Percentiles rank a stretch among this genome's conserved stretches.
phyloP scores from a whole-genome alignment of 768 basidiomycete genomes.

The Leccinellum luteum region DNA sequence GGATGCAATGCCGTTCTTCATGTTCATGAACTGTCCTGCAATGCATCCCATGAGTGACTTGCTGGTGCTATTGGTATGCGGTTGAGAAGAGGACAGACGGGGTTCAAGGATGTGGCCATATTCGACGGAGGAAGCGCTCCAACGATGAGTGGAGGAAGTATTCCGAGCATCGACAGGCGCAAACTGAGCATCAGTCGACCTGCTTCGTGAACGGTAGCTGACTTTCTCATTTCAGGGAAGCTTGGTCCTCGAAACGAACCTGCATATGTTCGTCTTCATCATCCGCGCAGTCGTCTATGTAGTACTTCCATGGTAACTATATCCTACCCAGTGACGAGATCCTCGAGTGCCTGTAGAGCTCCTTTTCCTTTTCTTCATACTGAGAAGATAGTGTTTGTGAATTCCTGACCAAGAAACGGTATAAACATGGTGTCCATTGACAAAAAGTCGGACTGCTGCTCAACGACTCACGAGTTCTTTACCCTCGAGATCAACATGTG shows the following conservation, averaged over 20 bases:
- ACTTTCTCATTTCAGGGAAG: constrained; percentile 32
- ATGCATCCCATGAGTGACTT: neutral
- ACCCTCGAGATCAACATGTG: too few species aligned
- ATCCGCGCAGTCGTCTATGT: constrained; percentile 38
- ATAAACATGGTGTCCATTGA: neutral
- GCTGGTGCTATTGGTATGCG: neutral
- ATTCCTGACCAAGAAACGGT: neutral
- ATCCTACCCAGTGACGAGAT: neutral
- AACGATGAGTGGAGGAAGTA: constrained; percentile 11
- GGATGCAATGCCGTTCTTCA: too few species aligned
- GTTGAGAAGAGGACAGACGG: constrained; percentile 7
- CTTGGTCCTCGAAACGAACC: constrained; percentile 26
- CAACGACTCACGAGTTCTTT: too few species aligned
- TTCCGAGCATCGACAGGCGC: constrained; percentile 8
- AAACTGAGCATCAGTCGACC: constrained; percentile 10
- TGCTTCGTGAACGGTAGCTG: constrained; percentile 23
- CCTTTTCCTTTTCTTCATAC: neutral
- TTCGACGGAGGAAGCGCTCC: constrained; percentile 57
- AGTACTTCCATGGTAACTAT: neutral
- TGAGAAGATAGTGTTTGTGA: neutral
- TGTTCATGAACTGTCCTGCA: too few species aligned
- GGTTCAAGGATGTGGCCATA: constrained; percentile 34
- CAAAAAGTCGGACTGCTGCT: neutral
- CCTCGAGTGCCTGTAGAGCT: neutral
- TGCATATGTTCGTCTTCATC: constrained; percentile 44